phyloP scores from a whole-genome alignment of 2,329 filamentous ascomycete genomes.

The Cladobotryum mycophilum region DNA sequence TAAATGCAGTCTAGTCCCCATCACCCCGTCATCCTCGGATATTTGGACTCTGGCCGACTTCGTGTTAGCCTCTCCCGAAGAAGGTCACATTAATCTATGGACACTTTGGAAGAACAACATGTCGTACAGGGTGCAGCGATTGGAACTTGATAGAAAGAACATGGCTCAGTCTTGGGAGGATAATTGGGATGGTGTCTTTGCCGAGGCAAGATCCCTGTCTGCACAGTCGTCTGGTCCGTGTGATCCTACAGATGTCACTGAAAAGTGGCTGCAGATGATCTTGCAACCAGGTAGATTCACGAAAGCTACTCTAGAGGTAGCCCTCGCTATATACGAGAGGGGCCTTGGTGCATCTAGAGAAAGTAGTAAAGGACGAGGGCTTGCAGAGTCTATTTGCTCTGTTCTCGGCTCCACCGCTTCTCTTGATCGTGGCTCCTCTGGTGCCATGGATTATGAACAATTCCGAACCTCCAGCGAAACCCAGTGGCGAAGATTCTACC shows the following conservation, averaged over 20 bases:
- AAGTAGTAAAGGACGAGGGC: conserved; percentile 43
- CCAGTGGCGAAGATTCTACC: conserved; percentile 88
- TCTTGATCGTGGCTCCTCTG: conserved; percentile 54
- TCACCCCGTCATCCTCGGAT: conserved; percentile 62
- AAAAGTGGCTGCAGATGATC: conserved; percentile 82
- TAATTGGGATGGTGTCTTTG: conserved; percentile 64
- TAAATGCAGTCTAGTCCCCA: conserved; percentile 53
- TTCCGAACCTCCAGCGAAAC: conserved; percentile 68
- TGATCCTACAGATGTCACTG: conserved; percentile 63
- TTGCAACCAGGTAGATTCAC: conserved; percentile 80
- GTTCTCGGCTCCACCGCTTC: conserved; percentile 64
- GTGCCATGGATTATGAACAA: conserved; percentile 66
- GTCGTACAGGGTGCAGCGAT: conserved; percentile 64
- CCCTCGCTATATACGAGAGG: conserved; percentile 73
- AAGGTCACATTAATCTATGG: conserved; percentile 60
- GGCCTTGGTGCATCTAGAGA: conserved; percentile 38
- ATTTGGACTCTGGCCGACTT: conserved; percentile 80
- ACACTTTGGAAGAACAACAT: conserved; percentile 81
- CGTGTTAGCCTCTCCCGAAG: conserved; percentile 49
- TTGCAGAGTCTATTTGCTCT: conserved; percentile 71
- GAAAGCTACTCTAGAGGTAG: conserved; percentile 72
- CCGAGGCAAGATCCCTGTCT: conserved; percentile 50
- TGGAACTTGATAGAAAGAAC: conserved; percentile 66
- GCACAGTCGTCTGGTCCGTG: conserved; percentile 54
- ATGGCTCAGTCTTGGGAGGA: conserved; percentile 56